Evolutionary conservation across 2,329 filamentous ascomycete species (phyloP), one percentile per base, ranked within the genome.

Genomic region (Alternaria triticina): DNA sequence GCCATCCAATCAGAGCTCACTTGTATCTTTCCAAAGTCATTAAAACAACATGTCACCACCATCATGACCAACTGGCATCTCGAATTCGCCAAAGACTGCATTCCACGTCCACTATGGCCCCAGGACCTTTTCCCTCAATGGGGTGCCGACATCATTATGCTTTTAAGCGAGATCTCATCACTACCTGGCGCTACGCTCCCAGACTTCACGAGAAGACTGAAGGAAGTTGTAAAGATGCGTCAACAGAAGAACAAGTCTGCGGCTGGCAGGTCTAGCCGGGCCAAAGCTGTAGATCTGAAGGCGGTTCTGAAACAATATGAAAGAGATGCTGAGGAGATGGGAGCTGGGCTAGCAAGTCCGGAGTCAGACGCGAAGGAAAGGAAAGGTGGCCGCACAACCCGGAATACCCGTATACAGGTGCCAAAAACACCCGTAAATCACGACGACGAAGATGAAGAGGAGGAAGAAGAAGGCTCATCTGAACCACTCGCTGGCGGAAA

Each of bases 21-120:
- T 15, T 40, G 2, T 8, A 40, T 40, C 36, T 40, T 10, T 40
- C 36, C 43, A 43, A 52, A 15, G 28, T 33, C 43, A 9, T 17
- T 59, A 40, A 54, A 50, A 23, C 27, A 22, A 22, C 23, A 46
- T 50, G 47, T 59, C 28, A 36, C 23, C 13, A 47, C 15, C 15
- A 62, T 62, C 43, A 59, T 43, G 8, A 58, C 17, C n/a, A 62
- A 62, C 20, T 62, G 59, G 59, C 23, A 59, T 8, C 54, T 59
- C 6, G n/a, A 59, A 25, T 17, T 15, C 3, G 49, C 58, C 4
- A 49, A 43, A 7, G 49, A 54, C 27, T 62, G 59, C 9, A n/a
- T 62, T 15, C 59, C 59, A 15, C 58, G 44, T 23, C 44, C 59
- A 2, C 17, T 62, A 22, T 62, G 59, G 55, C 59, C 59, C 22